Conservation (phyloP, 345 rosid species). For the Populus euphratica region DNA sequence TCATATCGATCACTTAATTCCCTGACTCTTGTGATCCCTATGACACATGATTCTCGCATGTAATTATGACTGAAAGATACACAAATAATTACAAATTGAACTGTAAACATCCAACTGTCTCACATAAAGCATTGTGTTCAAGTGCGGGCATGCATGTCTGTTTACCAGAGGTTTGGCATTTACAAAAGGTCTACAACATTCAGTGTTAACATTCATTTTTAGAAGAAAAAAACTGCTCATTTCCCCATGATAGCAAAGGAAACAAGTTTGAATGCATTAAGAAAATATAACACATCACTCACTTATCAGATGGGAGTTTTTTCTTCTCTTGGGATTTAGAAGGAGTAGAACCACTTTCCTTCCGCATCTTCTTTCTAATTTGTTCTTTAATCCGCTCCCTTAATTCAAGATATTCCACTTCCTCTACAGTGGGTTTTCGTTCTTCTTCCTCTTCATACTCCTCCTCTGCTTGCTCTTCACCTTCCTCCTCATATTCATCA, state of each 20-base stretch:
- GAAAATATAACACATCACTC: slow-evolving; percentile 20
- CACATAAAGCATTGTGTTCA: neutral
- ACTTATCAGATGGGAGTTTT: slow-evolving; percentile 61
- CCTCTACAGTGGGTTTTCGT: slow-evolving; percentile 51
- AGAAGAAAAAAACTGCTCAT: neutral
- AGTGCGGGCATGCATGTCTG: neutral
- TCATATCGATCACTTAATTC: neutral
- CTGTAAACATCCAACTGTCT: neutral
- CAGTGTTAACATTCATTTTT: neutral
- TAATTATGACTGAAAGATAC: neutral
- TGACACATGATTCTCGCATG: neutral
- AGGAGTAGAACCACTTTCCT: slow-evolving; percentile 36
- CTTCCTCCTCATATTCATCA: slow-evolving; percentile 53
- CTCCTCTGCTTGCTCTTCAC: slow-evolving; percentile 30
- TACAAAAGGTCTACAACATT: neutral
- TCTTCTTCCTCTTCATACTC: slow-evolving; percentile 44
- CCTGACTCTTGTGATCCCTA: neutral
- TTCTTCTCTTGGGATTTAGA: slow-evolving; percentile 37
- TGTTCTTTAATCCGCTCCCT: slow-evolving; percentile 66
- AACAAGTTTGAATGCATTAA: neutral
- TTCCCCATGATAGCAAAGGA: neutral
- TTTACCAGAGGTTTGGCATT: neutral
- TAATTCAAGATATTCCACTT: slow-evolving; percentile 54
- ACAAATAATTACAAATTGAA: neutral
- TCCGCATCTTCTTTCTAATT: slow-evolving; percentile 48